Percentiles rank a stretch among this genome's conserved stretches.
These are phyloP conservation scores for Cruciata laevipes DNA, from an alignment of 257 asterid species.

Conservation along the genomic window DNA sequence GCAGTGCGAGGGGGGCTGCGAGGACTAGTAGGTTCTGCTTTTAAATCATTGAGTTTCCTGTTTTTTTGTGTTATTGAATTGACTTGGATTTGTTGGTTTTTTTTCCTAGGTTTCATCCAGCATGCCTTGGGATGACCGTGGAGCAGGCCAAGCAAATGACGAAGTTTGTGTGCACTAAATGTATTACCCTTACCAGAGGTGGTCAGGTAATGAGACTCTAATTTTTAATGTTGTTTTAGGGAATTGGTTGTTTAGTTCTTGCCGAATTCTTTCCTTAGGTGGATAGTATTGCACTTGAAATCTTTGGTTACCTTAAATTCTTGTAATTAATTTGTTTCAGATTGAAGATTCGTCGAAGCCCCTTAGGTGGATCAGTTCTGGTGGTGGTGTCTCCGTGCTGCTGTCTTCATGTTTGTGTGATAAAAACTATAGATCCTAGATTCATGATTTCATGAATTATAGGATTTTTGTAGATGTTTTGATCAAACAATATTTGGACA, in stretches of 20 bases:
- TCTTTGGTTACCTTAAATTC: not conserved
- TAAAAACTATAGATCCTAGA: not conserved
- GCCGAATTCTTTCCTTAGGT: not conserved
- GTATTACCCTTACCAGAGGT: conserved; percentile 22
- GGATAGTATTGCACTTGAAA: not conserved
- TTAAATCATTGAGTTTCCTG: not conserved
- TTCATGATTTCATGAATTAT: not conserved
- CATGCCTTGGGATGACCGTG: conserved; percentile 44
- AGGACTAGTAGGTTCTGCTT: conserved; percentile 44
- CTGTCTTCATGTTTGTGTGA: not conserved
- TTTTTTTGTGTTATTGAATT: not conserved
- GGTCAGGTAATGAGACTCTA: conserved; percentile 32
- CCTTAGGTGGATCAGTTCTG: not conserved
- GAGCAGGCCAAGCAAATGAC: conserved; percentile 44
- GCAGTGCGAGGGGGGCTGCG: conserved; percentile 64
- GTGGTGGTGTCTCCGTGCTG: not conserved
- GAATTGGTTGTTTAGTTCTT: not conserved
- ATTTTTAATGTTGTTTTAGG: not conserved
- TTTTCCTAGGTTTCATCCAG: conserved; percentile 65
- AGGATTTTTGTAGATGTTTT: not conserved
- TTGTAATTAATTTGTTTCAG: conserved; percentile 5
- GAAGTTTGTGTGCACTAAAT: conserved; percentile 46
- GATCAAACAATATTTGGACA: not conserved
- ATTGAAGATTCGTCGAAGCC: not conserved
- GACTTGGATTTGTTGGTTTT: not conserved